These are phyloP conservation scores for Calonectria honghensis DNA, from an alignment of 2,329 filamentous ascomycete genomes.

Conservation along the genomic window DNA sequence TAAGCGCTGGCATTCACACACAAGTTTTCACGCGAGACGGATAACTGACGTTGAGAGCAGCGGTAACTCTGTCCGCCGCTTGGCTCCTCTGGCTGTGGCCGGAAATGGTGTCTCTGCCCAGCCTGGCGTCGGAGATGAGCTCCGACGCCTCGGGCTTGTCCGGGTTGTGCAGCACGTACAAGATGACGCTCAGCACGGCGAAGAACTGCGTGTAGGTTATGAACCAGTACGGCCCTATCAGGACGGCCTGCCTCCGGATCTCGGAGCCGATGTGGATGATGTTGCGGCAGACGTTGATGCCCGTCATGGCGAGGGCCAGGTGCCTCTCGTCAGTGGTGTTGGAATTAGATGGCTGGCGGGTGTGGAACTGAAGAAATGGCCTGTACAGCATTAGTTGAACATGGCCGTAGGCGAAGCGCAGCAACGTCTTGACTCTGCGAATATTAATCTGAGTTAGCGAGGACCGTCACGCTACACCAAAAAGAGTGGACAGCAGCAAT, in stretches of 20 bases:
- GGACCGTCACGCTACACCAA: too few relatives aligned
- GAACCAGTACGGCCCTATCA: constrained; percentile 5
- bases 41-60: constrained; percentile 4
- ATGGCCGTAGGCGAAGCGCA: constrained; percentile 10
- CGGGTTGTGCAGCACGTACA: not conserved
- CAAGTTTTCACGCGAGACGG: not conserved
- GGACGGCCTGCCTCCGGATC: not conserved
- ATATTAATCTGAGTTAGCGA: not conserved
- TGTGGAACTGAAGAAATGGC: not conserved
- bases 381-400: constrained; percentile 8
- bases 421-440: not conserved
- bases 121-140: constrained; percentile 7
- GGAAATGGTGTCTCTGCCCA: constrained; percentile 1
- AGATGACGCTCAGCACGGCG: not conserved
- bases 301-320: not conserved
- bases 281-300: constrained; percentile 4
- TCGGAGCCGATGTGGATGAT: constrained; percentile 2
- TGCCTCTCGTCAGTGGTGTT: not conserved
- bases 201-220: constrained; percentile 12
- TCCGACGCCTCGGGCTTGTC: not conserved
- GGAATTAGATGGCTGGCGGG: not conserved
- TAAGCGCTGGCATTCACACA: not conserved
- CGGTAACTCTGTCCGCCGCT: not conserved
- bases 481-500: too few relatives aligned
- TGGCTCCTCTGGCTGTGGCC: not conserved